Base-by-base conservation (phyloP, 2,329 filamentous ascomycete genomes). In the Talaromyces amestolkiae region DNA sequence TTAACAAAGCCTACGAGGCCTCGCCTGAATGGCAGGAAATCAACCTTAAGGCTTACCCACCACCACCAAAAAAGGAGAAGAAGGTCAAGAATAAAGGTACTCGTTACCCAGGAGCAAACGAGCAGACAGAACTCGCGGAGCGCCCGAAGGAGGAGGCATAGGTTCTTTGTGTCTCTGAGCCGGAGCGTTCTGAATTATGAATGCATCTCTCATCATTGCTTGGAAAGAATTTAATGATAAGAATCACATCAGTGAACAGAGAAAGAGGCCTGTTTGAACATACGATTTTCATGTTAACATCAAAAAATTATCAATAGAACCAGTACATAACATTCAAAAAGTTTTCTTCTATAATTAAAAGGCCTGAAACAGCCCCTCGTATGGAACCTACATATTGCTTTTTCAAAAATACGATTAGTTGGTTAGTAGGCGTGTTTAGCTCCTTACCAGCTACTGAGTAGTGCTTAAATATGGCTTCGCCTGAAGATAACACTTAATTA, bases 11-110 rank as follows among this genome's bases (percentile, higher is more conserved):
- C 7, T 98, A 87, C 80, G 81, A 90, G 68, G 85, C 84, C 0
- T 89, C 86, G 0, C 73, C 84, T 35, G 92, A 93, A 73, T 98
- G 93, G 93, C 90, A 96, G 79, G 87, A 88, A 65, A 85, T 92
- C 62, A 86, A 89, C 59, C 76, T 85, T 60, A 89, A 90, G 75
- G 95, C 93, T 35, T 98, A 98, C 84, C 95, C 95, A 19, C 83
- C 85, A 0, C 82, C 83, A 2, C 89, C 91, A 81, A 91, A 92
- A 80, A 87, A 87, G 72, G 78, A 86, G 71, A 90, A 91, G 83
- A 91, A 91, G 80, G 83, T 83, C 67, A 95, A 93, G 84, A 87
- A 93, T 72, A 89, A 89, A 79, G 91, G 91, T 1, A 84, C 86
- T 1, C 83, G 86, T 67, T 85, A 88, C 74, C 89, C 88, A 19